Conservation (phyloP, 129 eudicot genomes). For the Calendula officinalis region DNA sequence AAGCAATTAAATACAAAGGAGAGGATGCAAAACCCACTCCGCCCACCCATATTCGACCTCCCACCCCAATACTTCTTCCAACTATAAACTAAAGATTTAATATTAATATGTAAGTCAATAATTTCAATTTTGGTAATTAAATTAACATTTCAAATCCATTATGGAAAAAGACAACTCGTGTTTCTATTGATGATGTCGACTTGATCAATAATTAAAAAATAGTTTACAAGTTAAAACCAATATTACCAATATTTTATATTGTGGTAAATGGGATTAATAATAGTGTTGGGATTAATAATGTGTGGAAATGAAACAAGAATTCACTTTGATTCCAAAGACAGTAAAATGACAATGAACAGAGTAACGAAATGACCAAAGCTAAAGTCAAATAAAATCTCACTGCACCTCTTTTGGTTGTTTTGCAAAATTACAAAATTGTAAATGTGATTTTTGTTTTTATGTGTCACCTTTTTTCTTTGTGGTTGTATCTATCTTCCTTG, state of each 20-base stretch:
- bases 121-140: too few relatives aligned
- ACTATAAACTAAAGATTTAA: too few relatives aligned
- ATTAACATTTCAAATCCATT: too few relatives aligned
- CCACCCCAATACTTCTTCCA: too few relatives aligned
- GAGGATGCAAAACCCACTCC: too few relatives aligned
- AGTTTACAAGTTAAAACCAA: background rate
- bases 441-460: slow-evolving; percentile 30
- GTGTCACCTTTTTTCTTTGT: slow-evolving; percentile 22
- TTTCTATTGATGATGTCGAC: too few relatives aligned
- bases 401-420: slow-evolving; percentile 39
- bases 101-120: too few relatives aligned
- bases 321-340: slow-evolving; percentile 36
- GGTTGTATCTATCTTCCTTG: slow-evolving; percentile 19
- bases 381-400: slow-evolving; percentile 44
- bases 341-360: slow-evolving; percentile 31
- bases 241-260: background rate
- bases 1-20: too few relatives aligned
- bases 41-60: too few relatives aligned
- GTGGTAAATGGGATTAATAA: background rate
- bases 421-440: slow-evolving; percentile 28
- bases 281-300: slow-evolving; percentile 14
- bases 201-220: background rate
- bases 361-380: slow-evolving; percentile 38
- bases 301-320: slow-evolving; percentile 25
- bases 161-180: too few relatives aligned